Evolutionary conservation across 805 yeast genomes (phyloP), one percentile per base, ranked within the genome.

Genomic region (Wickerhamiella vanderwaltii): DNA sequence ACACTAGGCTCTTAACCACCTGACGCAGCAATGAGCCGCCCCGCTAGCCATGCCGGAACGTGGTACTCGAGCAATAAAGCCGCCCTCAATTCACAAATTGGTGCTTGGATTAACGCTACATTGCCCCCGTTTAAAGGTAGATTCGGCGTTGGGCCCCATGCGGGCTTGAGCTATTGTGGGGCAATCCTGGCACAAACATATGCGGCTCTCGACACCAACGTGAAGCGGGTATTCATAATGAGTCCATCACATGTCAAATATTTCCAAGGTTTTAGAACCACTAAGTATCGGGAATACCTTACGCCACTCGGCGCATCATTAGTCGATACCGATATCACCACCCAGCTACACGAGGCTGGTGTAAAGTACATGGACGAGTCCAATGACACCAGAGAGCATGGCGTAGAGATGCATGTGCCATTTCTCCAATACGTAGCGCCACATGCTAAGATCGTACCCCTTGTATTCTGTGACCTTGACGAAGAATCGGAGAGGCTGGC

Each of bases 181-280:
- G 60, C 64, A 5, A 73, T 83, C 0, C 67, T 88, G 50, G 91
- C 87, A 0, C 76, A 81, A 55, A 73, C 94, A 0, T 88, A 82
- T 52, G 69, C 69, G 1, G 71, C 75, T 0, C 72, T 88, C 71
- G 94, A 83, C 53, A 49, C 68, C 1, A 62, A 63, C 20, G 64
- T 69, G 15, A 69, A 74, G 49, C 65, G 88, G 15, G 72, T 91
- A 1, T 82, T 91, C 50, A 65, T 91, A 1, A 57, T 91, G 56
- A 96, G 97, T 0, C 98, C 98, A 0, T 81, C 95, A 0, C 98
- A 91, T 57, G 94, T 83, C 58, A 78, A 81, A 6, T 87, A 79
- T 56, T 84, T 81, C 62, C 66, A 66, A 43, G 77, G 79, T 20
- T 66, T 67, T 20, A 80, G 73, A 1, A 60, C 73, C 44, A 67